A percentile compares a stretch with the other conserved stretches of the same genome.
Conservation (phyloP, 352 stramenopile genomes). For the Globisporangium takayamanum region DNA sequence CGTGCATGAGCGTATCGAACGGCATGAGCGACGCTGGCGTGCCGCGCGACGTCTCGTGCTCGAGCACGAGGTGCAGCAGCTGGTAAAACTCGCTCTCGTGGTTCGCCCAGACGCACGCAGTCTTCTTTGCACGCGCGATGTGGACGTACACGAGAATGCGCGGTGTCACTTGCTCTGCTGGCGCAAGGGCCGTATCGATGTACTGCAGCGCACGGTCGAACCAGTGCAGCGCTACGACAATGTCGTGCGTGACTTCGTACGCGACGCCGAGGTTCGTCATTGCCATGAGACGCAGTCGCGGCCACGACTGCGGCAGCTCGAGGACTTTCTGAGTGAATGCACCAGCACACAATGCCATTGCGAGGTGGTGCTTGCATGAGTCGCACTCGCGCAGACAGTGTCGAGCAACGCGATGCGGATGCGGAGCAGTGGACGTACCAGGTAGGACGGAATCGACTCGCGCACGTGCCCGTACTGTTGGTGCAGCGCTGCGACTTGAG, state of each 20-base stretch:
- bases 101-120: slow-evolving; percentile 44
- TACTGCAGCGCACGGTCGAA: slow-evolving; percentile 20
- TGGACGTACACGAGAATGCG: slow-evolving; percentile 22
- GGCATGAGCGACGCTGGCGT: slow-evolving; percentile 33
- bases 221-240: slow-evolving; percentile 25
- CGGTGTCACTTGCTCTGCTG: slow-evolving; percentile 14
- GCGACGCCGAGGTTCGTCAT: slow-evolving; percentile 48
- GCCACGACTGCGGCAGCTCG: slow-evolving; percentile 10
- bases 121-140: slow-evolving; percentile 33
- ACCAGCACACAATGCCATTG: neutral
- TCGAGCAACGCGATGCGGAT: slow-evolving; percentile 1
- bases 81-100: slow-evolving; percentile 23
- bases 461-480: slow-evolving; percentile 49
- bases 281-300: slow-evolving; percentile 9
- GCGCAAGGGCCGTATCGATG: slow-evolving; percentile 7
- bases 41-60: slow-evolving; percentile 18
- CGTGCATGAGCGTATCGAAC: slow-evolving; percentile 67
- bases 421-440: slow-evolving; percentile 11
- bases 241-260: slow-evolving; percentile 30
- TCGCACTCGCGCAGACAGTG: neutral
- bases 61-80: slow-evolving; percentile 27
- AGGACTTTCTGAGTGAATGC: slow-evolving; percentile 22
- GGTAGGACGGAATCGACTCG: slow-evolving; percentile 46
- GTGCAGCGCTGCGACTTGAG: slow-evolving; percentile 67
- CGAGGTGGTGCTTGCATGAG: neutral